Percentiles rank a stretch among this genome's conserved stretches.
These are phyloP conservation scores for Paracamarosporium sp. DNA, from an alignment of 2,329 filamentous ascomycete species.

Conservation along the genomic window DNA sequence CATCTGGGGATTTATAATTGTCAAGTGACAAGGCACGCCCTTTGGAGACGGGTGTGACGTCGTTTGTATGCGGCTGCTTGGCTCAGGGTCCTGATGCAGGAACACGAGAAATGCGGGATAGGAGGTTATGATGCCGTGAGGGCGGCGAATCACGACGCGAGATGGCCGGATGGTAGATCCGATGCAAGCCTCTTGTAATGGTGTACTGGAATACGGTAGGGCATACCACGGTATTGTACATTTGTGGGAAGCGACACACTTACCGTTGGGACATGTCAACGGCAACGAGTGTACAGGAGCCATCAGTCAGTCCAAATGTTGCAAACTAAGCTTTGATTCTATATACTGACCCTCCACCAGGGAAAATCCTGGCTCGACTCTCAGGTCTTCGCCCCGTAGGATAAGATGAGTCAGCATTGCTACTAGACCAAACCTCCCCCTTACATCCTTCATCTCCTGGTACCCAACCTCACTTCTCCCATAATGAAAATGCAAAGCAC, in stretches of 20 bases:
- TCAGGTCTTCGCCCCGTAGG: not conserved
- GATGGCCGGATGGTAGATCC: not conserved
- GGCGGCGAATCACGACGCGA: not conserved
- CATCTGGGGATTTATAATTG: not conserved
- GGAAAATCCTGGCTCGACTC: not conserved
- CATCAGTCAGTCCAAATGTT: not conserved
- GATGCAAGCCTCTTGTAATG: not conserved
- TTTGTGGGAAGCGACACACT: too few species aligned
- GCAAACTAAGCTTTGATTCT: not conserved
- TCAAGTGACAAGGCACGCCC: not conserved
- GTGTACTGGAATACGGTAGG: too few species aligned
- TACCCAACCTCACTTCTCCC: not conserved
- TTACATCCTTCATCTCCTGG: not conserved
- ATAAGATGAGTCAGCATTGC: not conserved
- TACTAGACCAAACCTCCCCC: not conserved
- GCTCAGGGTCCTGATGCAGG: not conserved
- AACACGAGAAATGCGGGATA: not conserved
- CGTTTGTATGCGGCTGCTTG: not conserved
- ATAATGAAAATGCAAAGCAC: constrained; percentile 5
- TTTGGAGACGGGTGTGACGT: not conserved
- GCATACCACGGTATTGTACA: too few species aligned
- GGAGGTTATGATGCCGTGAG: not conserved
- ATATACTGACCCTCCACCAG: not conserved
- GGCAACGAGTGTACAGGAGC: not conserved
- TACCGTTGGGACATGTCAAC: too few species aligned